Evolutionary conservation across 352 stramenopile genomes (phyloP).

Genomic region (Globisporangium ultimum): DNA sequence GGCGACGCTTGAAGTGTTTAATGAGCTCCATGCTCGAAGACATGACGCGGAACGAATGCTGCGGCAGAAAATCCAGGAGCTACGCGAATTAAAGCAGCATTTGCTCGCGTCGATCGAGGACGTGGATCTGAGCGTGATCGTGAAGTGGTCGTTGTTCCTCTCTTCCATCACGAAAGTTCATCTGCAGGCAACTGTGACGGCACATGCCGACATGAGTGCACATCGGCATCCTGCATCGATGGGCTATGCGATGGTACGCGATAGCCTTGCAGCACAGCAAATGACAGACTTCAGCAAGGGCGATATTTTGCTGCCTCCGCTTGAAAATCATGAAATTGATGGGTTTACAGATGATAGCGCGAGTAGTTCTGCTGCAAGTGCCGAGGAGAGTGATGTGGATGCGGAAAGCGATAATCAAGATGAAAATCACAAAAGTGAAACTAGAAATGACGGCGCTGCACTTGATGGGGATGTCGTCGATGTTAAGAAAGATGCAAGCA

Average conservation of each 20-base stretch:
- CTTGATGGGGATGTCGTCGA: constrained; percentile 3
- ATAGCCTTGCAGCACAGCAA: constrained; percentile 16
- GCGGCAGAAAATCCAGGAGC: constrained; percentile 20
- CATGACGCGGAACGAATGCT: constrained; percentile 21
- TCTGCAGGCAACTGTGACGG: constrained; percentile 29
- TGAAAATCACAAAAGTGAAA: constrained; percentile 12
- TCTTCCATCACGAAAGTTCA: constrained; percentile 46
- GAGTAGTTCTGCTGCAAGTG: constrained; percentile 59
- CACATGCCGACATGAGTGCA: constrained; percentile 13
- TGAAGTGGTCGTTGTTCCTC: constrained; percentile 59
- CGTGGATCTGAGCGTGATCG: constrained; percentile 38
- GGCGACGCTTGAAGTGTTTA: not conserved
- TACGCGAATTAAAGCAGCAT: constrained; percentile 45
- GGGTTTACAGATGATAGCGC: constrained; percentile 79
- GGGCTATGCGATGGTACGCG: constrained; percentile 53
- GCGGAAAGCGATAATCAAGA: constrained; percentile 16
- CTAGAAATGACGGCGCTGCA: not conserved
- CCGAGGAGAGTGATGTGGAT: constrained; percentile 27
- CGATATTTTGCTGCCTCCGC: constrained; percentile 47
- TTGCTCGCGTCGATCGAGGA: constrained; percentile 56
- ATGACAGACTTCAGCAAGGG: constrained; percentile 44
- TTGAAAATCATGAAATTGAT: constrained; percentile 62
- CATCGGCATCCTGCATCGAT: constrained; percentile 43
- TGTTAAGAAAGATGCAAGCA: constrained; percentile 1
- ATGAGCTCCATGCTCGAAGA: constrained; percentile 25